These are phyloP conservation scores for Proliferodiscus dingleyae DNA, from an alignment of 2,329 filamentous ascomycete species.

Conservation along the genomic window DNA sequence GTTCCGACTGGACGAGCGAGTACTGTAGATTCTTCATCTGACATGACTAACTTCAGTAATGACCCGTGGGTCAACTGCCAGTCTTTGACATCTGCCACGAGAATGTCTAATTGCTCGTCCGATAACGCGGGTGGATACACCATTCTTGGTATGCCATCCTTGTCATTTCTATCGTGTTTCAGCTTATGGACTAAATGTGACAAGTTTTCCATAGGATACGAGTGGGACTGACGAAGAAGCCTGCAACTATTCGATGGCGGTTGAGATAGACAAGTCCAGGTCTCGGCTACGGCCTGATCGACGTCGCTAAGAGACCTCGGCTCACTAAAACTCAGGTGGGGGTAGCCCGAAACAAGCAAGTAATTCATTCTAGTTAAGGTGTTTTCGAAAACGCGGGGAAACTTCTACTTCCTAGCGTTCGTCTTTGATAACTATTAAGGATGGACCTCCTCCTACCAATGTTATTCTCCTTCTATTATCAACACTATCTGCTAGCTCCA, in stretches of 20 bases:
- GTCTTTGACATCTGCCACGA: conserved; percentile 28
- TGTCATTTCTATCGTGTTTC: background rate
- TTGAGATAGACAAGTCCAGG: too few relatives aligned
- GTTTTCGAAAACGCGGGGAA: too few relatives aligned
- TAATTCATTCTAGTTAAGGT: too few relatives aligned
- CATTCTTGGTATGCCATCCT: conserved; percentile 2
- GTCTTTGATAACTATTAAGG: too few relatives aligned
- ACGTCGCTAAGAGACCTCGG: too few relatives aligned
- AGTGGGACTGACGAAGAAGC: background rate
- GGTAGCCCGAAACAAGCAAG: too few relatives aligned
- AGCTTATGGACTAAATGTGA: background rate
- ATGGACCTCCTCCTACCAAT: background rate
- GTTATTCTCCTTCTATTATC: background rate
- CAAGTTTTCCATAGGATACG: background rate
- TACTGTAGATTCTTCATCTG: conserved; percentile 25
- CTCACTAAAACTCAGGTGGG: too few relatives aligned
- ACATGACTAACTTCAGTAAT: conserved; percentile 33
- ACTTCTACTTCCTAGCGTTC: too few relatives aligned
- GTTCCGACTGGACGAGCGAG: conserved; percentile 32
- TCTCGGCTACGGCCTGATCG: too few relatives aligned
- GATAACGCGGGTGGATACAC: conserved; percentile 6
- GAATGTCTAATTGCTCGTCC: conserved; percentile 1
- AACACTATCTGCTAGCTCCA: background rate
- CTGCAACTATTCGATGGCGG: too few relatives aligned
- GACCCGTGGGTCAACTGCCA: conserved; percentile 39